Conservation (phyloP, 2,329 filamentous ascomycete genomes). For the Aureobasidium sp. region DNA sequence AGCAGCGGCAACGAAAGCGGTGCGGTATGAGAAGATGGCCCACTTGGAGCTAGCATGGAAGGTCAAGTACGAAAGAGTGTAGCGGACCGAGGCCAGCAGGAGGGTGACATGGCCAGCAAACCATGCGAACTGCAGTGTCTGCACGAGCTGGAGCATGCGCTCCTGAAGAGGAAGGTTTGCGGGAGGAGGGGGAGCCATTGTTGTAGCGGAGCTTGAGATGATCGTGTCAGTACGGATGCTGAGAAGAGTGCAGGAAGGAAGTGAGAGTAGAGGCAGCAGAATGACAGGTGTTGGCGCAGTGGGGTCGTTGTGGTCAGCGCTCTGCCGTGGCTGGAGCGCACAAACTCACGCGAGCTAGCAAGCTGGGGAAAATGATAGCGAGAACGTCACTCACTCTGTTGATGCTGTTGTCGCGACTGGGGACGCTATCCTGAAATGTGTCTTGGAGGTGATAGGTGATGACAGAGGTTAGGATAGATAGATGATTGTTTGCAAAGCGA, state of each 20-base stretch:
- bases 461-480: background rate
- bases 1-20: conserved; percentile 81
- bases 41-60: conserved; percentile 77
- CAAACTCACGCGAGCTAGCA: conserved; percentile 10
- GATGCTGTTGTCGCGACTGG: background rate
- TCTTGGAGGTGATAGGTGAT: background rate
- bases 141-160: conserved; percentile 48
- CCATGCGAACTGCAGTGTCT: conserved; percentile 84
- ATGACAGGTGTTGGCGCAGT: conserved; percentile 14
- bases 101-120: conserved; percentile 71
- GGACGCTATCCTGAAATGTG: background rate
- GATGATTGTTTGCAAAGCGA: background rate
- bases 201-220: conserved; percentile 11
- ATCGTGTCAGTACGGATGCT: conserved; percentile 1
- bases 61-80: conserved; percentile 75
- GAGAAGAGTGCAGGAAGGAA: background rate
- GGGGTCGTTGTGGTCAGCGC: conserved; percentile 14
- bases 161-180: conserved; percentile 18
- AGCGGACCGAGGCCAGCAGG: conserved; percentile 74
- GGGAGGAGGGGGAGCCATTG: conserved; percentile 23
- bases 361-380: background rate
- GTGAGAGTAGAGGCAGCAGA: background rate
- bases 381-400: conserved; percentile 1
- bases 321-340: conserved; percentile 11
- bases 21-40: conserved; percentile 80